Evolutionary conservation across 306 rosid species (phyloP), one percentile per base, ranked within the genome.

Genomic region (Trifolium fragiferum): DNA sequence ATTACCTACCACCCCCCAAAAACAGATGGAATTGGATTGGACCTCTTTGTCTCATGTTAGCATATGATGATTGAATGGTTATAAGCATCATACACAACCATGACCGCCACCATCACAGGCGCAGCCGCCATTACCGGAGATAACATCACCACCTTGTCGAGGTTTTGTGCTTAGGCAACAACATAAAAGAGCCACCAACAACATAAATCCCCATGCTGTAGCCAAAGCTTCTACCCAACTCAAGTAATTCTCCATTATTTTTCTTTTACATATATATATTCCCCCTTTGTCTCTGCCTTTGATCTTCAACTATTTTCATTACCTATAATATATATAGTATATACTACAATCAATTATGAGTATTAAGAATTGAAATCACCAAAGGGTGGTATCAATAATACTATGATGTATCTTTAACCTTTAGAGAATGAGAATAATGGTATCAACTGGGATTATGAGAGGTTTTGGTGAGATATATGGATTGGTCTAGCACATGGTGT

Each of bases 81-180:
- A 10, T 18, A 54, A 55, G 7, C 41, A 78, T 78, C 68, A 78
- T 13, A 78, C 82, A 54, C 78, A 78, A 25, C 75, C 87, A 33
- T 70, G 85, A 60, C 91, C 91, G 8, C 87, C 93, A 25, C 86
- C 92, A 9, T 89, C 97, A 11, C 98, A 93, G 69, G 84, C 78
- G 80, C 89, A 90, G 72, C 95, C 82, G 20, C 79, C 82, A 18
- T 51, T 82, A 67, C 80, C 85, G 4, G 82, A 19, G 71, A 65
- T 16, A 40, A 46, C 10, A 51, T 79, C 86, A 61, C 66, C 77
- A 8, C 73, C 76, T 11, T 72, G 92, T 53, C 81, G 80, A 13
- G 89, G 95, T 61, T 84, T 87, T 69, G 90, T 87, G 82, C 87
- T 82, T 74, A 93, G 95, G 62, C 98, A 93, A 68, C 92, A 89